Conservation (phyloP, 192 early-diverging fungal species). For the Backusella psychrophila region DNA sequence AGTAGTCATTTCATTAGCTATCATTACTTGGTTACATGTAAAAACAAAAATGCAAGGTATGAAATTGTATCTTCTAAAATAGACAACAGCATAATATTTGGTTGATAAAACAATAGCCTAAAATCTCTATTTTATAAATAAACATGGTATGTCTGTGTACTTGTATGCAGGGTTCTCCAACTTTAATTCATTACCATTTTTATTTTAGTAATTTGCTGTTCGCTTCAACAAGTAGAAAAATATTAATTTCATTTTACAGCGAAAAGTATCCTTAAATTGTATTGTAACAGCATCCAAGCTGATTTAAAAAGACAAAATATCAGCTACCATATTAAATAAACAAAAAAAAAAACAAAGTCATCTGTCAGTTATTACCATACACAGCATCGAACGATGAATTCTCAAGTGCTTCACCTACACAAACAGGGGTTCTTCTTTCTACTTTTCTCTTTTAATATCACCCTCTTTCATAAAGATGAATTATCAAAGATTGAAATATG, state of each 20-base stretch:
- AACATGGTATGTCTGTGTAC: neutral
- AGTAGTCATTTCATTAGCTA: neutral
- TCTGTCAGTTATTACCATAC: neutral
- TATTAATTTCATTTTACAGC: neutral
- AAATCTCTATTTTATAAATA: neutral
- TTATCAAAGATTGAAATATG: no score
- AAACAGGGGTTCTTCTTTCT: neutral
- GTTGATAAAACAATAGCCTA: neutral
- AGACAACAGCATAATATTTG: neutral
- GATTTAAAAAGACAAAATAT: neutral
- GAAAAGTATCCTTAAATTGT: neutral
- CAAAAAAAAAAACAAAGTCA: neutral
- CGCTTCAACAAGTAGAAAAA: neutral
- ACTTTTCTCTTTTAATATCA: neutral
- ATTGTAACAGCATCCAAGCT: neutral
- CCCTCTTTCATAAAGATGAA: no score
- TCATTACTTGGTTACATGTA: neutral
- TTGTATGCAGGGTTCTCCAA: neutral
- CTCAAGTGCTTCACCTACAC: neutral
- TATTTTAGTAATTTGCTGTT: neutral
- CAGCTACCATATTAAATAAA: neutral
- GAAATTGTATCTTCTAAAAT: neutral
- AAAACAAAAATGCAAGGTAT: no score
- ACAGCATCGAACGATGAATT: neutral
- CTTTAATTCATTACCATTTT: neutral